Evolutionary conservation across 345 rosid species (phyloP).

Genomic region (Pelargonium nanum): DNA sequence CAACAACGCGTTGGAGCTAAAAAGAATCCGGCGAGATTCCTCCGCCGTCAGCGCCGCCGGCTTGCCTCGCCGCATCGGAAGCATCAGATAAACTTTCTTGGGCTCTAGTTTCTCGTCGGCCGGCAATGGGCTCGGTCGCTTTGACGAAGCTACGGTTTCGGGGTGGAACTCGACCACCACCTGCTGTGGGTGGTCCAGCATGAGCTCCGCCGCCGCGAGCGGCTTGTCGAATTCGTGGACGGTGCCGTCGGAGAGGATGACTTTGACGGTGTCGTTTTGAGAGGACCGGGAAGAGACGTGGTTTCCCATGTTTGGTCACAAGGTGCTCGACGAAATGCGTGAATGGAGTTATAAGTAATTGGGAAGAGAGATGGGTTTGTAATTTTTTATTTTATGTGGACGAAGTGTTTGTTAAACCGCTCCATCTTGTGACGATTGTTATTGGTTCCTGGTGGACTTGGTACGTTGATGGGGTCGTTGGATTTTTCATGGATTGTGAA

Average conservation of each 20-base stretch:
- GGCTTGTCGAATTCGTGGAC: conserved; percentile 37
- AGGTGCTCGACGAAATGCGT: not conserved
- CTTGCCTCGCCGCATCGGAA: conserved; percentile 46
- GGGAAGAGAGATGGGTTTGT: not conserved
- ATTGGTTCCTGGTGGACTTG: conserved; percentile 22
- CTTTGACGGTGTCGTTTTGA: conserved; percentile 29
- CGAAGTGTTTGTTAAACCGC: conserved; percentile 55
- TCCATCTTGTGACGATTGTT: conserved; percentile 39
- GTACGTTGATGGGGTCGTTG: conserved; percentile 26
- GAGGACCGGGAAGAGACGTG: conserved; percentile 17
- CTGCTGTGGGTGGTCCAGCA: conserved; percentile 65
- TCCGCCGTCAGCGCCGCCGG: conserved; percentile 30
- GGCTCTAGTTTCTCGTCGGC: conserved; percentile 59
- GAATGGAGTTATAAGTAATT: not conserved
- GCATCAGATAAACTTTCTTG: conserved; percentile 46
- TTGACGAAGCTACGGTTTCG: conserved; percentile 13
- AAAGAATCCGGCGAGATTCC: conserved; percentile 38
- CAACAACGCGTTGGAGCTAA: conserved; percentile 36
- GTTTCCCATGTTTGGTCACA: conserved; percentile 41
- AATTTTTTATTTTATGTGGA: conserved; percentile 1
- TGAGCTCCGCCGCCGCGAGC: conserved; percentile 65
- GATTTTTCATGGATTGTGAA: conserved; percentile 4
- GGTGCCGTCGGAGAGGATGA: conserved; percentile 51
- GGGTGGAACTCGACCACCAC: conserved; percentile 63
- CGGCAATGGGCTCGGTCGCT: conserved; percentile 47